Conservation (phyloP, 164 flowering plant species). For the Vitis cinerea region DNA sequence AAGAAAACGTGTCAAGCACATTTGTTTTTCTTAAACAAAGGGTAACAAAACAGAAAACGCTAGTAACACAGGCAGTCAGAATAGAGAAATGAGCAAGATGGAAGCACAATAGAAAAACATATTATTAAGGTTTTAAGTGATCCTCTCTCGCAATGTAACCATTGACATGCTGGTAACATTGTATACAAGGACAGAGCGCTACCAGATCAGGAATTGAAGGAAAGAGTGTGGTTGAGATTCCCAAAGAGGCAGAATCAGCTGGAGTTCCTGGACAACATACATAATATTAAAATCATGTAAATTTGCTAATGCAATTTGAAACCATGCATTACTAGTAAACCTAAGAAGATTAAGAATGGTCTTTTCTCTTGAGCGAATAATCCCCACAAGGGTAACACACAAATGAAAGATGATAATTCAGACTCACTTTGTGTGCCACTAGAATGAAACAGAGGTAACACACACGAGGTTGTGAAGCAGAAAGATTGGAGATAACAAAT, state of each 20-base stretch:
- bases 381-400: neutral
- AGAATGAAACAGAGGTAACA: no score
- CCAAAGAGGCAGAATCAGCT: slow-evolving; percentile 86
- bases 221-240: slow-evolving; percentile 68
- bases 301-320: neutral
- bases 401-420: neutral
- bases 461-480: no score
- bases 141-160: neutral
- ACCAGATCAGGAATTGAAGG: slow-evolving; percentile 81
- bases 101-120: neutral
- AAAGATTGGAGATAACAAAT: no score
- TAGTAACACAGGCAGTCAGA: neutral
- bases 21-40: neutral
- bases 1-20: no score
- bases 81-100: neutral
- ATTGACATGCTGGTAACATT: neutral
- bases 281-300: neutral
- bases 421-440: neutral
- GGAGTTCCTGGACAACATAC: slow-evolving; percentile 71
- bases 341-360: neutral
- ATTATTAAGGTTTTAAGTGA: neutral
- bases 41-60: neutral
- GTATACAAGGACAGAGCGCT: neutral
- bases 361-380: neutral
- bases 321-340: neutral